Base-by-base conservation (phyloP, 2,329 filamentous ascomycete species). In the Aotearoamyces nothofagi region DNA sequence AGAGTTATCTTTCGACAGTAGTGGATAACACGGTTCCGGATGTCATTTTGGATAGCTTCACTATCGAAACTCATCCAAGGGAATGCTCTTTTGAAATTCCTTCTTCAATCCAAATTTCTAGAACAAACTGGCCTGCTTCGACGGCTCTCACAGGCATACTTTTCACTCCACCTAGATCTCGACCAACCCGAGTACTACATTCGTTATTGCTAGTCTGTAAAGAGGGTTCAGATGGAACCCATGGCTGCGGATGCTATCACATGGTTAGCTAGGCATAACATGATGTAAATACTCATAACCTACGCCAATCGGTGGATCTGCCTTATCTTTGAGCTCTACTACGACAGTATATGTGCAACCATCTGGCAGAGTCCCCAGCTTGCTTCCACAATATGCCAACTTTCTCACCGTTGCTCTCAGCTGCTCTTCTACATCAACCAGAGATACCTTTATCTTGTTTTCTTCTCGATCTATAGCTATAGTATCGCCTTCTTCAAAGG, bases 271-370 rank as follows among this genome's bases (percentile, higher is more conserved):
- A 24, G 16, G 5, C n/a, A 12, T 2, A 29, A 22, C 8, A 15
- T 32, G 17, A 31, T 29, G 15, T 30, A 17, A 10, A 33, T 11
- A 14, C 15, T 11, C 5, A 26, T 12, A 12, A 55, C 64, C 45
- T 50, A 73, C 69, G 30, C 61, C 62, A 36, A 74, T 69, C 1
- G 70, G 72, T 7, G 67, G 40, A 8, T 63, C 52, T 0, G 59
- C 61, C 22, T 72, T 61, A 13, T 77, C 67, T 22, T 66, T 68
- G 38, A 86, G 49, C 51, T 87, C 80, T 22, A 87, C 64, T 1
- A 74, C 76, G n/a, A 87, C 51, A 0, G 78, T 81, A 49, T 80
- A 87, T 0, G 76, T 78, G 49, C 78, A 83, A 2, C 66, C 65
- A 2, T 60, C 52, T 0, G 78, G 77, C 13, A 84, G 47, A 0